Evolutionary conservation across 345 rosid genomes (phyloP).

Genomic region (Euclidium syriacum): DNA sequence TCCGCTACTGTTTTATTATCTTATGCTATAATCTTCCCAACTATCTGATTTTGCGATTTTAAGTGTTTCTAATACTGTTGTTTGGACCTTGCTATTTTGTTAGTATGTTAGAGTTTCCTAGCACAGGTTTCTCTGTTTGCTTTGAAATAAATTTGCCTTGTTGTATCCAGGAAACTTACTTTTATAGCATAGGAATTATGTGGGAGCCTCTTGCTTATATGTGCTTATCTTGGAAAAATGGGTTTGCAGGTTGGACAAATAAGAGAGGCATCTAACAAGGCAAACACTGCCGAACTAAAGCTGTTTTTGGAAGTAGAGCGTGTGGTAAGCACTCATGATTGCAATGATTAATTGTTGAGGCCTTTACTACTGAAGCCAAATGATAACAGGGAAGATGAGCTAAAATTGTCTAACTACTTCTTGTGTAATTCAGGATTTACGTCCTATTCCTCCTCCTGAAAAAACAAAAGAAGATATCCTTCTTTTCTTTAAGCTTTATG

Average conservation of each 20-base stretch:
- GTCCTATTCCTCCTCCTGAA: slow-evolving; percentile 57
- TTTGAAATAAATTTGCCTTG: not conserved
- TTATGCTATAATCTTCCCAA: not conserved
- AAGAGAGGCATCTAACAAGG: slow-evolving; percentile 82
- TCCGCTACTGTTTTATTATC: not conserved
- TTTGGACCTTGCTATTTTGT: not conserved
- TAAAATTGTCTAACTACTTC: slow-evolving; percentile 1
- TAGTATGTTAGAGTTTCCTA: slow-evolving; percentile 1
- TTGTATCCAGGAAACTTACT: not conserved
- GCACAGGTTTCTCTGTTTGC: not conserved
- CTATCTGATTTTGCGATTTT: not conserved
- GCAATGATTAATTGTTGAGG: not conserved
- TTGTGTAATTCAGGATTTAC: slow-evolving; percentile 53
- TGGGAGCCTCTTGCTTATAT: slow-evolving; percentile 1
- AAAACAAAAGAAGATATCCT: slow-evolving; percentile 84
- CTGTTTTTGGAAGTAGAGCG: slow-evolving; percentile 79
- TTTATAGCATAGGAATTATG: not conserved
- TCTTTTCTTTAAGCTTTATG: slow-evolving; percentile 87
- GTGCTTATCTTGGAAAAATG: not conserved
- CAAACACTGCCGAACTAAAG: slow-evolving; percentile 78
- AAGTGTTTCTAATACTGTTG: not conserved
- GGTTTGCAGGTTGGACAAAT: slow-evolving; percentile 79
- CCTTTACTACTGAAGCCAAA: not conserved
- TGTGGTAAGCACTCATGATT: slow-evolving; percentile 40
- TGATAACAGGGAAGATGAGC: slow-evolving; percentile 7